A percentile compares a stretch with the other conserved stretches of the same genome.
Evolutionary conservation across 2,329 filamentous ascomycete genomes (phyloP).

Genomic region (Colletotrichum shisoi): DNA sequence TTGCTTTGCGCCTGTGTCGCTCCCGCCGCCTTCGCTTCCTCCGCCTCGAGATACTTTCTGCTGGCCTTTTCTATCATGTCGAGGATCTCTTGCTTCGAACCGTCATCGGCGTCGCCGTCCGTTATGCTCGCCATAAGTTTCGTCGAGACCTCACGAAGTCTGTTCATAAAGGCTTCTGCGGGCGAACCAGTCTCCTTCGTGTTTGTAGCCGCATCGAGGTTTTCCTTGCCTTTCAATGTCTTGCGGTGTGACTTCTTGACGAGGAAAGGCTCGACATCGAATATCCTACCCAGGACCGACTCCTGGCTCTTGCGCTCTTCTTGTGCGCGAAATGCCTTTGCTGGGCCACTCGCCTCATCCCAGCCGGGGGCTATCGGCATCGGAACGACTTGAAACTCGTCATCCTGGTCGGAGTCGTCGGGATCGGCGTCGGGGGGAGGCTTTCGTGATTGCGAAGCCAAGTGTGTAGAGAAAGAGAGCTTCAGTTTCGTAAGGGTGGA

Average conservation of each 20-base stretch:
- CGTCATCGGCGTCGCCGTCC: slow-evolving; percentile 44
- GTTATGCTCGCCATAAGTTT: slow-evolving; percentile 55
- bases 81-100: slow-evolving; percentile 57
- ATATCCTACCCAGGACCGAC: slow-evolving; percentile 59
- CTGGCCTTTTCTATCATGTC: slow-evolving; percentile 61
- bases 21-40: slow-evolving; percentile 43
- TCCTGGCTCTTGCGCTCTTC: slow-evolving; percentile 66
- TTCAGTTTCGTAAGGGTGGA: slow-evolving; percentile 63
- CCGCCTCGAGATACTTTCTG: slow-evolving; percentile 58
- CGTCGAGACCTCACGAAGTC: slow-evolving; percentile 52
- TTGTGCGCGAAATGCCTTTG: slow-evolving; percentile 58
- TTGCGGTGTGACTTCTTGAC: slow-evolving; percentile 48
- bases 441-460: slow-evolving; percentile 57
- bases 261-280: slow-evolving; percentile 57
- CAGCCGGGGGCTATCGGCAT: slow-evolving; percentile 40
- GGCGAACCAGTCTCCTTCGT: slow-evolving; percentile 28
- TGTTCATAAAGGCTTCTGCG: slow-evolving; percentile 49
- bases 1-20: not conserved
- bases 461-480: slow-evolving; percentile 64
- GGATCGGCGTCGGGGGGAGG: slow-evolving; percentile 51
- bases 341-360: slow-evolving; percentile 49
- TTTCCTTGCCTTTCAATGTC: slow-evolving; percentile 39
- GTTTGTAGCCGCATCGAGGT: not conserved
- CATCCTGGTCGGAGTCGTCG: slow-evolving; percentile 63
- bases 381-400: slow-evolving; percentile 61